Evolutionary conservation across 148 eudicot species (phyloP), one percentile per base, ranked within the genome.

Genomic region (Camellia sinensis): DNA sequence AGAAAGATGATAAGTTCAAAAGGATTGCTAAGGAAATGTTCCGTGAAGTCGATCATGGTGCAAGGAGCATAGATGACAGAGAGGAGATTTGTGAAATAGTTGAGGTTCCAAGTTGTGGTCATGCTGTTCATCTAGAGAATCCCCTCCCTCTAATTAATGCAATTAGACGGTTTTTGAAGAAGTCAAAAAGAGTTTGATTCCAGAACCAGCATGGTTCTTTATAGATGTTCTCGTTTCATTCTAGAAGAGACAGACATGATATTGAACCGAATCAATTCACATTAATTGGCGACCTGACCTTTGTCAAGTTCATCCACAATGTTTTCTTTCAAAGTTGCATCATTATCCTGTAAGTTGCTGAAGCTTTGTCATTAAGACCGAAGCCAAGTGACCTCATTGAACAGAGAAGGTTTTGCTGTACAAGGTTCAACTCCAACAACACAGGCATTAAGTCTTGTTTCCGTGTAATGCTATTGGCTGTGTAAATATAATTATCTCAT

Each of bases 71-170:
- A 46, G 60, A 82, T 12, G 54, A 50, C 70, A 71, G 77, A 46
- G 46, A 50, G 18, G 62, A 74, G 29, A 53, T 19, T 8, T 74
- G 85, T 74, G 87, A 86, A 71, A 65, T 84, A 59, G 84, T 86
- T 10, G 91, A 90, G 75, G 87, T 94, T 84, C 92, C 92, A 4
- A 54, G 86, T 43, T 86, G 89, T 75, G 99, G 99, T 40, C 99
- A 96, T 84, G 99, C 98, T 84, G 95, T 86, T 61, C 98, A 94
- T 87, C 7, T 94, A 64, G 97, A 96, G 89, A 96, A 92, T 81
- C 97, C 99, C 44, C 94, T 96, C 45, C 86, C 86, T 76, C 79
- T 94, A 37, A 83, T 92, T 19, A 77, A 66, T 71, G 87, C 91
- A 61, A 54, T 94, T 63, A 85, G 93, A 67, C 84, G 80, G 69